A percentile compares a stretch with the other conserved stretches of the same genome.
These are phyloP conservation scores for Ochetophila trinervis DNA, from an alignment of 306 rosid species.

Conservation along the genomic window DNA sequence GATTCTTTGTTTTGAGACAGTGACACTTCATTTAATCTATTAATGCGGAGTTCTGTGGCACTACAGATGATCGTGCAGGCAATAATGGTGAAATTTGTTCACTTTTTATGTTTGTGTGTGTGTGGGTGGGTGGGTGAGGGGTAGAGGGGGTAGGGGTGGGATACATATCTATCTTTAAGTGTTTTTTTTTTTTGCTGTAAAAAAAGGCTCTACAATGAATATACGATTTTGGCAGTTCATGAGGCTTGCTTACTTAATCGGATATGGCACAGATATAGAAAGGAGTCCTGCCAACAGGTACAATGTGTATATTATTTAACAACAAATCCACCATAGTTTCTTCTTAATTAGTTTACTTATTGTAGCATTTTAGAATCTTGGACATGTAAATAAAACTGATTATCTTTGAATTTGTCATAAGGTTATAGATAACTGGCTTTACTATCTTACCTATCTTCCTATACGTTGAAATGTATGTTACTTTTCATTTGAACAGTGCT, in stretches of 20 bases:
- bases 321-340: background rate
- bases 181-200: background rate
- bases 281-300: conserved; percentile 98
- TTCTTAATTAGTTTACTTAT: conserved; percentile 14
- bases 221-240: conserved; percentile 74
- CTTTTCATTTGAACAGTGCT: conserved; percentile 58
- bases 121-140: too few relatives aligned
- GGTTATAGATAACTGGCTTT: background rate
- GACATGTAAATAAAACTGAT: conserved; percentile 1
- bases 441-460: background rate
- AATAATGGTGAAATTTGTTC: background rate
- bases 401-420: background rate
- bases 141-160: background rate
- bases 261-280: conserved; percentile 82
- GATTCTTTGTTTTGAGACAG: conserved; percentile 19
- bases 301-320: conserved; percentile 16
- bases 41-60: conserved; percentile 16
- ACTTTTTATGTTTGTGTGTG: too few relatives aligned
- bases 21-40: conserved; percentile 12
- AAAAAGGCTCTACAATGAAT: conserved; percentile 24
- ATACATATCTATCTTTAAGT: background rate
- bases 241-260: conserved; percentile 97
- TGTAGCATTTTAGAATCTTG: conserved; percentile 13
- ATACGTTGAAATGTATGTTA: conserved; percentile 14
- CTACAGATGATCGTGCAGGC: conserved; percentile 8